Conservation (phyloP, 805 yeast genomes). For the Pichia scutulata region DNA sequence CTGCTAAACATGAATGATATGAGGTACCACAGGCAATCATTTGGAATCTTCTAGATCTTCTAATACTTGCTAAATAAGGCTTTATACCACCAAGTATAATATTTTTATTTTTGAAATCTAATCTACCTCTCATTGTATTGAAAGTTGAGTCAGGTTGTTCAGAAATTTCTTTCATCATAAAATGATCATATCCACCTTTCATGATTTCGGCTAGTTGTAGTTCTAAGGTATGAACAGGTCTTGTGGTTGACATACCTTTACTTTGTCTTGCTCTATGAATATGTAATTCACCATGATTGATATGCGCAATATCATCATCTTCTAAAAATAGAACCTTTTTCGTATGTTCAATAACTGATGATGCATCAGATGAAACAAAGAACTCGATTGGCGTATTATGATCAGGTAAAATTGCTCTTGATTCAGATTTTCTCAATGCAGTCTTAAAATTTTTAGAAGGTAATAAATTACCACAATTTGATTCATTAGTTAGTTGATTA, state of each 20-base stretch:
- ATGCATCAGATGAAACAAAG: slow-evolving; percentile 93
- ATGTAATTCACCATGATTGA: slow-evolving; percentile 95
- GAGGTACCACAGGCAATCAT: slow-evolving; percentile 99
- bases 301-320: slow-evolving; percentile 98
- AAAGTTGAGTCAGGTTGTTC: slow-evolving; percentile 98
- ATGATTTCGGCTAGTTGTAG: slow-evolving; percentile 95
- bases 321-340: slow-evolving; percentile 93
- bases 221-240: slow-evolving; percentile 94
- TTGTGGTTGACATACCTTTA: slow-evolving; percentile 83
- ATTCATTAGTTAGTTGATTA: slow-evolving; percentile 20
- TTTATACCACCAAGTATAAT: slow-evolving; percentile 88
- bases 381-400: slow-evolving; percentile 88
- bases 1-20: slow-evolving; percentile 95
- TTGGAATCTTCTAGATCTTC: slow-evolving; percentile 90
- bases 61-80: slow-evolving; percentile 74
- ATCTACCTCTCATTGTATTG: slow-evolving; percentile 99
- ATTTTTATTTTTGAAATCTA: slow-evolving; percentile 73
- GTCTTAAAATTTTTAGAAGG: slow-evolving; percentile 13
- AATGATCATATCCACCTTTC: slow-evolving; percentile 95
- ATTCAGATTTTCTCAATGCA: slow-evolving; percentile 37
- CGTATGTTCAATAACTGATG: slow-evolving; percentile 94
- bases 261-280: slow-evolving; percentile 92
- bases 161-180: slow-evolving; percentile 97
- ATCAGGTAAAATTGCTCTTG: slow-evolving; percentile 94
- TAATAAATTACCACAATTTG: slow-evolving; percentile 17